These are phyloP conservation scores for Zarea fungicola DNA, from an alignment of 2,329 filamentous ascomycete species.

Conservation along the genomic window DNA sequence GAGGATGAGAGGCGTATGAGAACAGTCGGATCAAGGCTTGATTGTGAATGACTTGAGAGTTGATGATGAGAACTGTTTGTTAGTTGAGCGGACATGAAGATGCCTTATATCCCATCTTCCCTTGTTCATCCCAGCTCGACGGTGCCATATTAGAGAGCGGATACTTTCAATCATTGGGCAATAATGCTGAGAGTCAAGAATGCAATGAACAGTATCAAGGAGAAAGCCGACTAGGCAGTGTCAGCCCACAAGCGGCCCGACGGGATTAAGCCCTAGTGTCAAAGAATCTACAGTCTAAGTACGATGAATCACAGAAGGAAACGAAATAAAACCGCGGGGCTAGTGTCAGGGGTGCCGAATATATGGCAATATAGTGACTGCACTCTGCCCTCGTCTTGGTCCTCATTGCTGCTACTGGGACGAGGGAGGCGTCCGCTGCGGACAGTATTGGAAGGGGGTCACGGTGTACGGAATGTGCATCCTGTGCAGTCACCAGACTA, in stretches of 20 bases:
- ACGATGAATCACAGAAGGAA: not conserved
- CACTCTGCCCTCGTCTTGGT: not conserved
- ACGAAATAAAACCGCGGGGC: not conserved
- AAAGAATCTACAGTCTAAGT: not conserved
- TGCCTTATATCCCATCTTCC: not conserved
- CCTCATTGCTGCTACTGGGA: not conserved
- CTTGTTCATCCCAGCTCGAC: not conserved
- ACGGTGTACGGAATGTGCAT: not conserved
- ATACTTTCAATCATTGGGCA: not conserved
- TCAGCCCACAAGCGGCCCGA: not conserved
- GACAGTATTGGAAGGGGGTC: not conserved
- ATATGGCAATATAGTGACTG: not conserved
- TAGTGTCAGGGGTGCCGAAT: not conserved
- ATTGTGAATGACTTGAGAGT: not conserved
- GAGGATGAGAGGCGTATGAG: not conserved
- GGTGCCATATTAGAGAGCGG: not conserved
- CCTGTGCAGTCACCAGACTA: not conserved
- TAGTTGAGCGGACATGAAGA: not conserved
- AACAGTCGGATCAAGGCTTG: not conserved
- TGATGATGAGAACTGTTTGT: not conserved
- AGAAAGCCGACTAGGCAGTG: conserved; percentile 1
- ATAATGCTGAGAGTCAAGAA: conserved; percentile 6
- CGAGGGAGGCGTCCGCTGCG: not conserved
- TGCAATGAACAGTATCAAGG: conserved; percentile 17
- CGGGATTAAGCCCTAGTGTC: not conserved